Evolutionary conservation across 345 rosid genomes (phyloP), one percentile per base, ranked within the genome.

Genomic region (Murraya koenigii): DNA sequence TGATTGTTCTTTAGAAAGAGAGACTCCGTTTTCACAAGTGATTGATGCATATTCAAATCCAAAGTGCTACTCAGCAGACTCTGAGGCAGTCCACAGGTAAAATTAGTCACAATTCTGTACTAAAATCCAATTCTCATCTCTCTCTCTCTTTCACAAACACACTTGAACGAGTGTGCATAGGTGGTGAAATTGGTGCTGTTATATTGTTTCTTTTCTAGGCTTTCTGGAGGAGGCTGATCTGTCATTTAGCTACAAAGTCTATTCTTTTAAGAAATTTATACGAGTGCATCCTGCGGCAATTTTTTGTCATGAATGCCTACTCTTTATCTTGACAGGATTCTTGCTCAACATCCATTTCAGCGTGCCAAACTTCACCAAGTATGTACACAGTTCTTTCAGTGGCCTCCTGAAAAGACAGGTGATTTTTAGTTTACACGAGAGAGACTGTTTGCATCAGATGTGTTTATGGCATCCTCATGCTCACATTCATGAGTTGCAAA

Each of bases 391-490:
- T 88, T 85, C 82, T 89, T 96, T 82, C 93, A 82, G 66, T 96
- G 99, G 99, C 86, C 94, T 60, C 88, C 97, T 56, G 95, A 91
- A 85, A 90, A 86, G 84, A 91, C 98, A 90, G 97, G 99, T 64
- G 26, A 30, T 28, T 64, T 23, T 55, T 74, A 58, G 59, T 22
- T 41, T 73, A 62, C 73, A 4, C 1, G 30, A 22, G 25, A 62
- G 66, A 15, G 26, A 22, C 10, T 69, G 25, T 44, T 20, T 75
- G 62, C 33, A 15, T 58, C 47, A n/a, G 20, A n/a, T 7, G 7
- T 33, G 22, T 23, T 72, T 58, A n/a, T 55, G n/a, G 39, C 17
- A n/a, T 71, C 28, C 25, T 56, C 39, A 32, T 71, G 47, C 10
- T 36, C 65, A 14, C n/a, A 72, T 54, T 19, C 44, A n/a, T 54